Evolutionary conservation across 2,329 filamentous ascomycete genomes (phyloP).

Genomic region (Elsinoe arachidis): DNA sequence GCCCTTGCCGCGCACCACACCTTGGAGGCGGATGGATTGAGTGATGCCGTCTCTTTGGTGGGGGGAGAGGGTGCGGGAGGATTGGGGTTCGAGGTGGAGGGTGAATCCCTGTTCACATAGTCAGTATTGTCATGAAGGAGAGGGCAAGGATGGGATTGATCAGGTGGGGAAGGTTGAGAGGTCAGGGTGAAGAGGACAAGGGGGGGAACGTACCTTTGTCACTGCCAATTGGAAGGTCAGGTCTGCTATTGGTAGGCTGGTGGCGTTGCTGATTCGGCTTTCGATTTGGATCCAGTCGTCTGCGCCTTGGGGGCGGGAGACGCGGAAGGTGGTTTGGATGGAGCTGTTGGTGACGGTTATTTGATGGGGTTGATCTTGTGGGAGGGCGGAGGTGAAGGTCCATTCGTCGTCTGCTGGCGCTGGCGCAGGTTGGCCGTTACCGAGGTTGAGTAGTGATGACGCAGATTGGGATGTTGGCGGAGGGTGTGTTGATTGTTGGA

Average conservation of each 20-base stretch:
- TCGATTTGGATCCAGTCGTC: constrained; percentile 57
- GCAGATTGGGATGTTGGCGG: constrained; percentile 20
- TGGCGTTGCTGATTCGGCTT: constrained; percentile 78
- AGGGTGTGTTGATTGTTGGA: constrained; percentile 35
- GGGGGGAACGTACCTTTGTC: constrained; percentile 60
- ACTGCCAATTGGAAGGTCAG: constrained; percentile 89
- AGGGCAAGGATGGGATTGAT: neutral
- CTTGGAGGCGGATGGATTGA: constrained; percentile 70
- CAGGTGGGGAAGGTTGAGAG: neutral
- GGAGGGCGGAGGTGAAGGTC: constrained; percentile 17
- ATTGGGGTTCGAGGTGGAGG: constrained; percentile 76
- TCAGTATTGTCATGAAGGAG: neutral
- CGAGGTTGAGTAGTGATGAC: constrained; percentile 19
- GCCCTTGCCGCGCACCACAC: constrained; percentile 64
- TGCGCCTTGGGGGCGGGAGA: constrained; percentile 49
- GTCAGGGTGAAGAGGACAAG: neutral
- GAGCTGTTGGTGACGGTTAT: constrained; percentile 60
- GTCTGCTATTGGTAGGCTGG: constrained; percentile 60
- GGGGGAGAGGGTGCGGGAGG: constrained; percentile 64
- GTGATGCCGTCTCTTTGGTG: constrained; percentile 67
- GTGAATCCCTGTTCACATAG: constrained; percentile 57
- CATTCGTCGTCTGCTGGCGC: constrained; percentile 17
- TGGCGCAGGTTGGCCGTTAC: constrained; percentile 28
- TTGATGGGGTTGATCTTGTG: constrained; percentile 46
- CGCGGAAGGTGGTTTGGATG: constrained; percentile 65